A percentile compares a stretch with the other conserved stretches of the same genome.
These are phyloP conservation scores for Amaranthus tricolor DNA, from an alignment of 179 eudicot genomes.

Conservation along the genomic window DNA sequence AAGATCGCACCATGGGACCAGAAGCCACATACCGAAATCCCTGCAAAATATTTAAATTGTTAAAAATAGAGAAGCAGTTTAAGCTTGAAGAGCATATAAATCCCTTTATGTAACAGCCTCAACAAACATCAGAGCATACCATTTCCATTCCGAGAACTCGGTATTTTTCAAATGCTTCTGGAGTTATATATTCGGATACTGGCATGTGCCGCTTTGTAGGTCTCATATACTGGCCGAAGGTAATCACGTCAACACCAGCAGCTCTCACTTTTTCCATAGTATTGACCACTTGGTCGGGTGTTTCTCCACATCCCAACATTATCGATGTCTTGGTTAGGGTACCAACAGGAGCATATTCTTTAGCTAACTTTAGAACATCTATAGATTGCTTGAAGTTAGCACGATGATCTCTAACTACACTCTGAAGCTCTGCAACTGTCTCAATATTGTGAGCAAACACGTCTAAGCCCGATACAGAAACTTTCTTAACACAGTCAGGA, in stretches of 20 bases:
- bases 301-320: constrained; percentile 97
- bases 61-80: neutral
- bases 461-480: constrained; percentile 82
- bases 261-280: constrained; percentile 98
- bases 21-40: constrained; percentile 97
- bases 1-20: constrained; percentile 95
- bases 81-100: neutral
- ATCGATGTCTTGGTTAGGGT: constrained; percentile 95
- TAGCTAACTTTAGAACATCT: constrained; percentile 78
- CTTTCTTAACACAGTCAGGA: constrained; percentile 73
- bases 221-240: constrained; percentile 96
- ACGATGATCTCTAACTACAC: constrained; percentile 82
- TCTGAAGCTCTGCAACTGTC: constrained; percentile 95
- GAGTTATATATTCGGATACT: constrained; percentile 82
- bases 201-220: constrained; percentile 98
- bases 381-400: constrained; percentile 93
- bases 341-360: constrained; percentile 80
- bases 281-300: constrained; percentile 88
- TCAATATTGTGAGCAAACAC: constrained; percentile 96
- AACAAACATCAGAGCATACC: constrained; percentile 38
- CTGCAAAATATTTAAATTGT: constrained; percentile 35
- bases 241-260: constrained; percentile 98
- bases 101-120: neutral
- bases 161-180: constrained; percentile 87
- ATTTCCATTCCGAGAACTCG: constrained; percentile 83